Conservation (phyloP, 192 early-diverging fungal genomes). For the Entomortierella lignicola region DNA sequence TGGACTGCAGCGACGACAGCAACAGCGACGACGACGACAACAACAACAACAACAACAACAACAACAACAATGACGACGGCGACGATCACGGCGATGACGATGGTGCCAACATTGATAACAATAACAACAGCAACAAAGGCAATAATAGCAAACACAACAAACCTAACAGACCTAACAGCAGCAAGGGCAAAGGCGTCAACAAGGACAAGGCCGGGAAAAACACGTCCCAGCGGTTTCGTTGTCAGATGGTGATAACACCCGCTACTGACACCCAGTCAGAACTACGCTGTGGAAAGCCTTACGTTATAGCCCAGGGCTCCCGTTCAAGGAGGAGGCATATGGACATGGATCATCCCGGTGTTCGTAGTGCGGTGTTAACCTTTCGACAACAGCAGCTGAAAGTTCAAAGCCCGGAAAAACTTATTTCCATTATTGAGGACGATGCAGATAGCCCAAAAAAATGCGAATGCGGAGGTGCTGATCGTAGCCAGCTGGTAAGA, state of each 20-base stretch:
- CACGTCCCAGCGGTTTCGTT: not conserved
- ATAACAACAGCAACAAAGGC: not conserved
- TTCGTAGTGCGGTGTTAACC: constrained; percentile 8
- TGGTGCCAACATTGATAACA: not conserved
- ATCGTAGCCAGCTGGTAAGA: constrained; percentile 1
- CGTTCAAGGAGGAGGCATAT: constrained; percentile 14
- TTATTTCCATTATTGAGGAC: constrained; percentile 7
- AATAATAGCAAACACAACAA: no score
- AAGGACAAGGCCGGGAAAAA: not conserved
- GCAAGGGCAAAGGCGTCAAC: not conserved
- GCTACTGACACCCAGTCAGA: constrained; percentile 11
- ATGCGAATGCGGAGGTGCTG: constrained; percentile 9
- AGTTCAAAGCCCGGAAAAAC: constrained; percentile 14
- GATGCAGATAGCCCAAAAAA: not conserved
- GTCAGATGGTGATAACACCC: constrained; percentile 18
- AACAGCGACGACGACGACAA: no score
- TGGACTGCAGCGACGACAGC: no score
- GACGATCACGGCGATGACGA: no score
- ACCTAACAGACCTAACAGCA: not conserved
- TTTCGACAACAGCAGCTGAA: constrained; percentile 4
- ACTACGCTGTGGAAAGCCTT: constrained; percentile 2
- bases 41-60: no score
- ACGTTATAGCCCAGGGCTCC: no score
- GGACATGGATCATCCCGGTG: constrained; percentile 15
- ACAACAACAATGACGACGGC: no score